These are phyloP conservation scores for Phallus indusiatus DNA, from an alignment of 768 basidiomycete genomes.

Conservation along the genomic window DNA sequence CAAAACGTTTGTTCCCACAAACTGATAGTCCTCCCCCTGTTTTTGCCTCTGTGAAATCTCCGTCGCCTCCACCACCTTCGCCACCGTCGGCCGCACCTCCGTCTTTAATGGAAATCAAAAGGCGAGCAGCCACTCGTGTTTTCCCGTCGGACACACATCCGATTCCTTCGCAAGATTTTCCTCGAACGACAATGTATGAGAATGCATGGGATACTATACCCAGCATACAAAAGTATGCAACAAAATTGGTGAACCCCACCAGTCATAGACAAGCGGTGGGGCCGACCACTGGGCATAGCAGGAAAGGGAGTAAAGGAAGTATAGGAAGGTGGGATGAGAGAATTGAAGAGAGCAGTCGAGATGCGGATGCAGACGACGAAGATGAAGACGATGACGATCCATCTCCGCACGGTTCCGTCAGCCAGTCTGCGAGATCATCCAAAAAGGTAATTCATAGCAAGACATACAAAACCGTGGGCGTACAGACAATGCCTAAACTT, in stretches of 20 bases:
- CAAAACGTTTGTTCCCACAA: slow-evolving; percentile 66
- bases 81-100: slow-evolving; percentile 9
- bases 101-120: not conserved
- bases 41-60: slow-evolving; percentile 13
- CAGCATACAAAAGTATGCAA: slow-evolving; percentile 69
- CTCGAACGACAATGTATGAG: slow-evolving; percentile 49
- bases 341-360: slow-evolving; percentile 62
- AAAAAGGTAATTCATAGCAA: slow-evolving; percentile 20
- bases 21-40: slow-evolving; percentile 44
- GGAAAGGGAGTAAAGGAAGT: slow-evolving; percentile 27
- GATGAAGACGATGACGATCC: slow-evolving; percentile 26
- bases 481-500: slow-evolving; percentile 57
- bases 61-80: slow-evolving; percentile 27
- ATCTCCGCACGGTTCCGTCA: slow-evolving; percentile 11
- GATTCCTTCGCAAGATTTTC: slow-evolving; percentile 34
- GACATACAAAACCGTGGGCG: slow-evolving; percentile 55
- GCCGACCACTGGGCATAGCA: slow-evolving; percentile 25
- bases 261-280: slow-evolving; percentile 43
- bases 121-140: not conserved
- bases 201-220: slow-evolving; percentile 86
- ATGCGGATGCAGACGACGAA: slow-evolving; percentile 73
- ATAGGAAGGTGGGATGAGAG: slow-evolving; percentile 43
- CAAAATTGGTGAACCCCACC: slow-evolving; percentile 39
- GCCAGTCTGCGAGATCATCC: slow-evolving; percentile 19
- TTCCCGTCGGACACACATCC: slow-evolving; percentile 27